Percentiles rank a stretch among this genome's conserved stretches.
Conservation (phyloP, 306 rosid species). For the Neltuma alba region DNA sequence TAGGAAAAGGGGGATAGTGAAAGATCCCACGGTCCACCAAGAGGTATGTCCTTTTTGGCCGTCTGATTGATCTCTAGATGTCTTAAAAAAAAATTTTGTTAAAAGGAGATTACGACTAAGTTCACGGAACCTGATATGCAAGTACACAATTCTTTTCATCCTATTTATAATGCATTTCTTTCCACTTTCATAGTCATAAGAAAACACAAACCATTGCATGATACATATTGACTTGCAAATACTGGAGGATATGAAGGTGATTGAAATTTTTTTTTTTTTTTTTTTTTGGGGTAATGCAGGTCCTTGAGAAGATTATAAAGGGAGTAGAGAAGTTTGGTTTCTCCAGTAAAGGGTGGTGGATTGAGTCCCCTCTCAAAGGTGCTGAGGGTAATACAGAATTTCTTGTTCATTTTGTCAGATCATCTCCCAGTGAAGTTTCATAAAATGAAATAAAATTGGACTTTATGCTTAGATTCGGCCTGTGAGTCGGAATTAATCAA, state of each 20-base stretch:
- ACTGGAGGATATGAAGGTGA: constrained; percentile 11
- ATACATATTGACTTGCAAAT: background rate
- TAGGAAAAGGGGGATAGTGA: constrained; percentile 62
- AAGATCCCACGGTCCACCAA: constrained; percentile 54
- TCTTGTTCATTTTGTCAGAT: constrained; percentile 69
- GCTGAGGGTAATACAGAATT: constrained; percentile 94
- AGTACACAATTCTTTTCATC: constrained; percentile 3
- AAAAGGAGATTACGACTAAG: constrained; percentile 9
- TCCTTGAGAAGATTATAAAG: constrained; percentile 74
- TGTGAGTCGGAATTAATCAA: background rate
- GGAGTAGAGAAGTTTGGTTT: constrained; percentile 84
- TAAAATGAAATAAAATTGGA: background rate
- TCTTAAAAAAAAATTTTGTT: constrained; percentile 14
- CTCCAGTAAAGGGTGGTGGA: constrained; percentile 80
- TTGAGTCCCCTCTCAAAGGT: constrained; percentile 90
- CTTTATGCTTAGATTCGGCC: constrained; percentile 11
- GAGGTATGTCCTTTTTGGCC: constrained; percentile 43
- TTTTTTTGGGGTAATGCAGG: constrained; percentile 64
- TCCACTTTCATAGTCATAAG: background rate
- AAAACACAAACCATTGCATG: background rate
- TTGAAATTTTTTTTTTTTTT: background rate
- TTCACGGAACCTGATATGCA: constrained; percentile 3
- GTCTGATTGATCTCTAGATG: background rate
- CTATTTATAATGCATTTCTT: background rate
- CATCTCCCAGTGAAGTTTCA: constrained; percentile 24